Evolutionary conservation across 2,329 filamentous ascomycete genomes (phyloP).

Genomic region (Xenosphaeropsis pyriputrescens): DNA sequence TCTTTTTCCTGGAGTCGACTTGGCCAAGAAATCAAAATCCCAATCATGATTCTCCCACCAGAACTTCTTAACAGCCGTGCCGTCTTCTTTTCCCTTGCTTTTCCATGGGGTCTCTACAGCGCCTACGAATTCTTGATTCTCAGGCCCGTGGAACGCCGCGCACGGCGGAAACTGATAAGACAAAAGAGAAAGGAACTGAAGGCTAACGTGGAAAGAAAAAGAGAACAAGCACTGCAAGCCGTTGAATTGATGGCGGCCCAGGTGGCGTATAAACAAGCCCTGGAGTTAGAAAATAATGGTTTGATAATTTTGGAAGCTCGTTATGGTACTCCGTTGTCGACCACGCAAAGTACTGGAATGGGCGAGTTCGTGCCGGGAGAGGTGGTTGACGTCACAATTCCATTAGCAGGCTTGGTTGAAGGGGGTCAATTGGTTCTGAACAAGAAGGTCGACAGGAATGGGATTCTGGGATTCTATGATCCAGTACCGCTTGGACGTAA

Average conservation of each 20-base stretch:
- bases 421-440: conserved; percentile 23
- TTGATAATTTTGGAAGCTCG: conserved; percentile 23
- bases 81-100: conserved; percentile 18
- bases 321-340: conserved; percentile 21
- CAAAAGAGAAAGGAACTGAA: conserved; percentile 21
- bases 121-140: conserved; percentile 24
- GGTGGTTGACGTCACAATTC: conserved; percentile 24
- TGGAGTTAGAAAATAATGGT: conserved; percentile 19
- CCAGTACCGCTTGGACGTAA: conserved; percentile 25
- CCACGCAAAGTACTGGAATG: conserved; percentile 9
- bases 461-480: conserved; percentile 26
- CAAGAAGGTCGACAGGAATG: conserved; percentile 21
- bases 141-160: conserved; percentile 21
- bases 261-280: conserved; percentile 21
- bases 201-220: conserved; percentile 19
- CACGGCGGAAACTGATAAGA: conserved; percentile 19
- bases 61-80: conserved; percentile 19
- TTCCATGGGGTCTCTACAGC: conserved; percentile 23
- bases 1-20: conserved; percentile 23
- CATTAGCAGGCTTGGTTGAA: conserved; percentile 27
- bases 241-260: conserved; percentile 24
- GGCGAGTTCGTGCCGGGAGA: conserved; percentile 10
- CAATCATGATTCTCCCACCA: conserved; percentile 21
- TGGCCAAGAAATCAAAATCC: conserved; percentile 22
- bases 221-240: conserved; percentile 21